Base-by-base conservation (phyloP, 148 eudicot genomes). In the Silene uniflora region DNA sequence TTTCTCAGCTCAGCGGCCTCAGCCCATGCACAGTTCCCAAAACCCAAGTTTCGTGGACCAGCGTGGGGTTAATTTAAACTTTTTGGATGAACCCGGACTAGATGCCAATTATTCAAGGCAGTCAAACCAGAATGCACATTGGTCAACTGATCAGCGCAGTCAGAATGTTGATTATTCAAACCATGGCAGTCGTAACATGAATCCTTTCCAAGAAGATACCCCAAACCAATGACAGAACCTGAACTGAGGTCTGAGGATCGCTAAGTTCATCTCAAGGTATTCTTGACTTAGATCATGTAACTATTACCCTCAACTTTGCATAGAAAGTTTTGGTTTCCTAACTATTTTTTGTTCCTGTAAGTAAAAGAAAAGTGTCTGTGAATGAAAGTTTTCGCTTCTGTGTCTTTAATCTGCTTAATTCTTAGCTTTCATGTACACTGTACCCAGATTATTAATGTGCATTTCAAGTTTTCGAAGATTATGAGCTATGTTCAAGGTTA, bases 1-100 rank as follows among this genome's bases (percentile, higher is more conserved):
- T 58, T 23, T 23, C 60, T 71, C 87, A 42, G 25, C 79, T 72
- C 82, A n/a, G n/a, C n/a, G n/a, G n/a, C n/a, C n/a, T n/a, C n/a
- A 52, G 71, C 83, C 77, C 23, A 39, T 64, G 61, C 68, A 56
- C 55, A 25, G 71, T 69, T 35, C 76, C 56, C 81, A 69, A 74
- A 79, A 76, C 55, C 47, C 49, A 17, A 62, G 63, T 16, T 69
- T 76, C n/a, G 72, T 72, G 42, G 66, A 69, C 22, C 83, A 73
- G 73, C 64, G n/a, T 21, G 52, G 54, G 47, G 46, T 39, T 49
- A 71, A 71, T 56, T 59, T 29, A 5, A 56, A 59, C 19, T 29
- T 63, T 47, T 56, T 13, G 52, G 64, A 11, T 2, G 78, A 32
- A 5, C 73, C 64, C 46, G 17, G 62, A 59, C 62, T 5, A 17